Evolutionary conservation across 2,329 filamentous ascomycete species (phyloP).

Genomic region (Aspergillus fructus): DNA sequence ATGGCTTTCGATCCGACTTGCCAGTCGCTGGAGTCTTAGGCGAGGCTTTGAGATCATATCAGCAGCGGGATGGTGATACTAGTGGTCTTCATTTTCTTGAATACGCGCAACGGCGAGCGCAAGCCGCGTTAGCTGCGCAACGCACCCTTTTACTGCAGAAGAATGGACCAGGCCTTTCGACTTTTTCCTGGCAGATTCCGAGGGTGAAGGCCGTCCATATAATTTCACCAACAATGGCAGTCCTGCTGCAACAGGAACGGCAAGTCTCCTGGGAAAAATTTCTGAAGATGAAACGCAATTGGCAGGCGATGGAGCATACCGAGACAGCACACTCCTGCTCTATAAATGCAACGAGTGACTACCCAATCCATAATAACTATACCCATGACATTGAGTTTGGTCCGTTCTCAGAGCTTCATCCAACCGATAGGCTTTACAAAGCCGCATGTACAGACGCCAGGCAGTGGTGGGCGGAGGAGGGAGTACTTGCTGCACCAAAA

Average conservation of each 20-base stretch:
- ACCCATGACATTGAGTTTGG: background rate
- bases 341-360: background rate
- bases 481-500: background rate
- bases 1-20: background rate
- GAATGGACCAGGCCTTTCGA: background rate
- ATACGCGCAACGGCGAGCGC: background rate
- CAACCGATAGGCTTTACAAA: background rate
- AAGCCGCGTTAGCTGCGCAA: background rate
- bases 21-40: background rate
- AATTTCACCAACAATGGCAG: background rate
- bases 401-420: background rate
- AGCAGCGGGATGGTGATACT: background rate
- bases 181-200: conserved; percentile 1
- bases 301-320: background rate
- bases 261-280: background rate
- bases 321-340: background rate
- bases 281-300: background rate
- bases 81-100: background rate
- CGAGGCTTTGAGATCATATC: background rate
- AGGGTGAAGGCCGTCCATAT: background rate
- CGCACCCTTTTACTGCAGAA: background rate
- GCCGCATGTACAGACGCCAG: background rate
- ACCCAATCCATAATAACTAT: background rate
- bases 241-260: background rate
- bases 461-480: background rate